Evolutionary conservation across 2,329 filamentous ascomycete species (phyloP), one percentile per base, ranked within the genome.

Genomic region (Beauveria asiatica): DNA sequence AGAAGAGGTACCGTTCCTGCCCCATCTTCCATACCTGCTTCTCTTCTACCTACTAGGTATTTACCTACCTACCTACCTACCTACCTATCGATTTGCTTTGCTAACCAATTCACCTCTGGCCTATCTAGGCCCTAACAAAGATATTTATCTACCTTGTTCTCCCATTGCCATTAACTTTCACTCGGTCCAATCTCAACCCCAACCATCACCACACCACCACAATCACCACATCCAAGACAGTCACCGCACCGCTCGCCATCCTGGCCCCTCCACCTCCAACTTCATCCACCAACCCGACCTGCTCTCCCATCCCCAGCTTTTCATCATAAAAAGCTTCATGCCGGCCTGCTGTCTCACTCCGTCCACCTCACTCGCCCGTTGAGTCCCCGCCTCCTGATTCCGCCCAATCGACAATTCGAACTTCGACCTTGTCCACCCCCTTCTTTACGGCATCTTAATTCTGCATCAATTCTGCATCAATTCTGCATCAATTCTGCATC

Each of bases 281-380:
- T 45, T 55, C 33, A 13, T 27, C 19, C 50, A 17, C 11, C 50
- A 19, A 37, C 41, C 17, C 16, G 11, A 53, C 33, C 50, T 25
- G 50, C 13, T 33, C 19, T 37, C 33, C 33, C 42, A 33, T 23
- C 41, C 42, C 16, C 45, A 50, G 45, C 37, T 33, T 23, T 51
- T 51, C 45, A 10, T 58, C 37, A 30, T 49, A 49, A 45, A 50
- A 42, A 42, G 56, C 46, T 58, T 58, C 56, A 51, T 51, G 37
- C 56, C 27, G 53, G 10, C 17, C 55, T 50, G 37, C 39, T 25
- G 33, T 50, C 45, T 57, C 55, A 41, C 33, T 21, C 17, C 37
- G 23, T 39, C 23, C 23, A 16, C 33, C 33, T 27, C 23, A 17
- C 55, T n/a, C 45, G 33, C 45, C 33, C 55, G 25, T 42, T 16